Evolutionary conservation across 352 stramenopile genomes (phyloP).

Genomic region (Phytophthora parvispora): DNA sequence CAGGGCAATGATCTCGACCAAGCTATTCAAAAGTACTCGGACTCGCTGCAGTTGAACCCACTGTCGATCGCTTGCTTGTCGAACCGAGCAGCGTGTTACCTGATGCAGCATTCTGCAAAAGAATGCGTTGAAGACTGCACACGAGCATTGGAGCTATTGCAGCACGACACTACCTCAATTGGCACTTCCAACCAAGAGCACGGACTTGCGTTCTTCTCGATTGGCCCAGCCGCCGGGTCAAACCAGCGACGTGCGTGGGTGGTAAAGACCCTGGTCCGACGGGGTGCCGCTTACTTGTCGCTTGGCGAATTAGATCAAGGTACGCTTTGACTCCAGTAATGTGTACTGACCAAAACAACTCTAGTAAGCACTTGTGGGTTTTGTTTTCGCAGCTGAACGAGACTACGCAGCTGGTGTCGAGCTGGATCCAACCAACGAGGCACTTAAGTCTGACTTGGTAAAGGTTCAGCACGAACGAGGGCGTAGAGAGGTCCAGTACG

Average conservation of each 20-base stretch:
- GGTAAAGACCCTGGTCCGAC: constrained; percentile 79
- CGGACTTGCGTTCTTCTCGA: constrained; percentile 67
- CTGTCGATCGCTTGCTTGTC: constrained; percentile 79
- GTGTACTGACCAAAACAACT: no score
- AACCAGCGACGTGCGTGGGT: constrained; percentile 75
- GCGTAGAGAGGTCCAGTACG: constrained; percentile 3
- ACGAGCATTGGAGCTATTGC: constrained; percentile 60
- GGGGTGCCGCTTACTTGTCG: constrained; percentile 58
- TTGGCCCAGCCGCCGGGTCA: constrained; percentile 61
- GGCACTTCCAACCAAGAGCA: constrained; percentile 3
- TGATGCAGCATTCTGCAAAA: constrained; percentile 57
- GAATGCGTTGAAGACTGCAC: constrained; percentile 76
- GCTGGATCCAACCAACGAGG: constrained; percentile 66
- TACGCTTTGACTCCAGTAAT: constrained; percentile 31
- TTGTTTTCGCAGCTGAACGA: constrained; percentile 45
- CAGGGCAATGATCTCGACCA: constrained; percentile 45
- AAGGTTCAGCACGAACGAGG: constrained; percentile 42
- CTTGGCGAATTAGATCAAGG: constrained; percentile 52
- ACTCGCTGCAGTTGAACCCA: constrained; percentile 66
- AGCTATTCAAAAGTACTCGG: constrained; percentile 63
- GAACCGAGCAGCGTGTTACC: constrained; percentile 77
- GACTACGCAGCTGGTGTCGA: constrained; percentile 71
- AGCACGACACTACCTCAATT: constrained; percentile 34
- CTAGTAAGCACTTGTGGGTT: no score
- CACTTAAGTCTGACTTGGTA: constrained; percentile 55